Conservation (phyloP, 2,329 filamentous ascomycete species). For the Aspergillus sp. region DNA sequence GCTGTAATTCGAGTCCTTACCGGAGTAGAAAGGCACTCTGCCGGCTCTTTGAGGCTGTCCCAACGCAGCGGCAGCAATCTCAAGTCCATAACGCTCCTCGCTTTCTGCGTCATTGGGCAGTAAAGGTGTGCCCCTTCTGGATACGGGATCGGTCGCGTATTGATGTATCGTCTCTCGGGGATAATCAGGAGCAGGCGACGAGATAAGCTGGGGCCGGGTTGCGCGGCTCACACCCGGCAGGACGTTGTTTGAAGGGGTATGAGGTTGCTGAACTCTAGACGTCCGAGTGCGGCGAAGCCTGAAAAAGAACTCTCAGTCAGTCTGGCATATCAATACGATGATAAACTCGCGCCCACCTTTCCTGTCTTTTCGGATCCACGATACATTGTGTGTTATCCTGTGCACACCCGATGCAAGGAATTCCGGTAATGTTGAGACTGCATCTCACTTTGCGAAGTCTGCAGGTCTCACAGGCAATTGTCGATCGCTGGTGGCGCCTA, state of each 20-base stretch:
- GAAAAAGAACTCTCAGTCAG: too few species aligned
- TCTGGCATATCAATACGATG: too few species aligned
- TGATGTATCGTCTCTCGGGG: too few species aligned
- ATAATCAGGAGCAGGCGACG: too few species aligned
- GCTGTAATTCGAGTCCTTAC: constrained; percentile 7
- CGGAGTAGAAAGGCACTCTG: constrained; percentile 29
- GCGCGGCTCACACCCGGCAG: too few species aligned
- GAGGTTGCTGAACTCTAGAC: too few species aligned
- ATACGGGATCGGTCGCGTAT: too few species aligned
- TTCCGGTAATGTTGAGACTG: constrained; percentile 26
- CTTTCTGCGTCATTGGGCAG: too few species aligned
- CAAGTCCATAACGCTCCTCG: constrained; percentile 26
- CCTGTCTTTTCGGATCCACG: constrained; percentile 18
- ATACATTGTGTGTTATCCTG: constrained; percentile 31
- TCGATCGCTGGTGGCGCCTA: constrained; percentile 15
- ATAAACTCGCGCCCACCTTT: not conserved
- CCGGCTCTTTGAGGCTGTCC: constrained; percentile 19
- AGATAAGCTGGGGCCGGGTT: too few species aligned
- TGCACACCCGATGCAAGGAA: constrained; percentile 34
- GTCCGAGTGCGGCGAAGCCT: too few species aligned
- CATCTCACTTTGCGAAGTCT: constrained; percentile 30
- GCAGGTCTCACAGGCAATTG: constrained; percentile 20
- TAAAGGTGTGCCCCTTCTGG: too few species aligned
- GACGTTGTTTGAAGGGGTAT: too few species aligned
- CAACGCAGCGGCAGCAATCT: constrained; percentile 28